A percentile compares a stretch with the other conserved stretches of the same genome.
Evolutionary conservation across 805 yeast species (phyloP).

Genomic region (Tetrapisispora arboricola): DNA sequence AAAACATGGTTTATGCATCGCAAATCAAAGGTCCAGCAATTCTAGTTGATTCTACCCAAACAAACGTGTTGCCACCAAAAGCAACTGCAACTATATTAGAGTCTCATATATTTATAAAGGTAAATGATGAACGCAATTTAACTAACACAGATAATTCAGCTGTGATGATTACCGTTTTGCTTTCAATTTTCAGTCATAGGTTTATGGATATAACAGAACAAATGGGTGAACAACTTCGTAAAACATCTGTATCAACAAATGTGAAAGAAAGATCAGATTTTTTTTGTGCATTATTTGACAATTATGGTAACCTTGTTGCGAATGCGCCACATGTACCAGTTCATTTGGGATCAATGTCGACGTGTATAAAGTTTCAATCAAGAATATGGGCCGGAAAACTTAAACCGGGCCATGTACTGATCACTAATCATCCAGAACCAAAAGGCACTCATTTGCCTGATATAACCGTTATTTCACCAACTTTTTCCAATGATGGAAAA

Average conservation of each 20-base stretch:
- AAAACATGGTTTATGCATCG: slow-evolving; percentile 44
- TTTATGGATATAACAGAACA: slow-evolving; percentile 89
- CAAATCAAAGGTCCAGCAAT: slow-evolving; percentile 61
- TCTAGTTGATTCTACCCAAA: slow-evolving; percentile 72
- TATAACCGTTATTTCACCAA: slow-evolving; percentile 88
- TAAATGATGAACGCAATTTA: slow-evolving; percentile 7
- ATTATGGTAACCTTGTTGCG: slow-evolving; percentile 70
- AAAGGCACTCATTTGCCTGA: slow-evolving; percentile 89
- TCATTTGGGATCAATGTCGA: slow-evolving; percentile 78
- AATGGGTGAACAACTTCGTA: slow-evolving; percentile 73
- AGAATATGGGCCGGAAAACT: slow-evolving; percentile 53
- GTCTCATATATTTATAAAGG: slow-evolving; percentile 48
- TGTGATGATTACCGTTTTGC: slow-evolving; percentile 52
- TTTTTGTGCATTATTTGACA: slow-evolving; percentile 74
- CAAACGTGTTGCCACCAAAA: slow-evolving; percentile 60
- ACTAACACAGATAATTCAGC: neutral
- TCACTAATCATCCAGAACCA: slow-evolving; percentile 70
- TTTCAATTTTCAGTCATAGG: slow-evolving; percentile 72
- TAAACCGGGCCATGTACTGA: slow-evolving; percentile 63
- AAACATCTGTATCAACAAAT: slow-evolving; percentile 72
- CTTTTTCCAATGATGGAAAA: slow-evolving; percentile 46
- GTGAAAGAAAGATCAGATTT: slow-evolving; percentile 78
- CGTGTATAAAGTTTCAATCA: slow-evolving; percentile 61
- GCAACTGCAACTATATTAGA: slow-evolving; percentile 45
- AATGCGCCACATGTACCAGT: slow-evolving; percentile 87